These are phyloP conservation scores for Uncinocarpus reesii DNA, from an alignment of 2,329 filamentous ascomycete genomes.

Conservation along the genomic window DNA sequence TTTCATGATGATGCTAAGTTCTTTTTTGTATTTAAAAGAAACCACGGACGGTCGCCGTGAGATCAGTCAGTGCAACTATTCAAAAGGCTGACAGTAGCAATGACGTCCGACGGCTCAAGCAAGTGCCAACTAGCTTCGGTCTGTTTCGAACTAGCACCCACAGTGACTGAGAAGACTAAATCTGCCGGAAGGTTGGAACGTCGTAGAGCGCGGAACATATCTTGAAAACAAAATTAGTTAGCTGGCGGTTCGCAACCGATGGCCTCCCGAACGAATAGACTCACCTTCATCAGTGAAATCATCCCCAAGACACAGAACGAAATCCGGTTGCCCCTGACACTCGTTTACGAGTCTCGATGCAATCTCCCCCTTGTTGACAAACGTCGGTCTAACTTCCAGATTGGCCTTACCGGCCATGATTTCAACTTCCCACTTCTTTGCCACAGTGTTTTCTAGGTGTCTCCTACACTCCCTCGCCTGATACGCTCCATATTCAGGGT, in stretches of 20 bases:
- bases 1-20: background rate
- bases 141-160: conserved; percentile 83
- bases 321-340: conserved; percentile 61
- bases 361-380: conserved; percentile 97
- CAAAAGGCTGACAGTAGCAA: conserved; percentile 52
- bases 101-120: conserved; percentile 77
- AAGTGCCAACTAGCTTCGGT: conserved; percentile 86
- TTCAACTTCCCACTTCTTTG: conserved; percentile 76
- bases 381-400: conserved; percentile 87
- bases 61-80: conserved; percentile 33
- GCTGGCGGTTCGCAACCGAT: conserved; percentile 4
- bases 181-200: conserved; percentile 47
- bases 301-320: conserved; percentile 83
- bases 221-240: conserved; percentile 23
- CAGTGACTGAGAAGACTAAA: conserved; percentile 79
- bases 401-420: conserved; percentile 97
- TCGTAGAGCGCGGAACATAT: conserved; percentile 73
- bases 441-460: conserved; percentile 66
- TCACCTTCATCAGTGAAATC: conserved; percentile 95
- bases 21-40: background rate
- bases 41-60: no score
- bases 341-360: conserved; percentile 68
- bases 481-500: conserved; percentile 72
- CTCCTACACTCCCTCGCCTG: conserved; percentile 73
- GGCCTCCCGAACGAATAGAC: conserved; percentile 12